A percentile compares a stretch with the other conserved stretches of the same genome.
These are phyloP conservation scores for Annona squamosa DNA, from an alignment of 164 flowering plant genomes.

Conservation along the genomic window DNA sequence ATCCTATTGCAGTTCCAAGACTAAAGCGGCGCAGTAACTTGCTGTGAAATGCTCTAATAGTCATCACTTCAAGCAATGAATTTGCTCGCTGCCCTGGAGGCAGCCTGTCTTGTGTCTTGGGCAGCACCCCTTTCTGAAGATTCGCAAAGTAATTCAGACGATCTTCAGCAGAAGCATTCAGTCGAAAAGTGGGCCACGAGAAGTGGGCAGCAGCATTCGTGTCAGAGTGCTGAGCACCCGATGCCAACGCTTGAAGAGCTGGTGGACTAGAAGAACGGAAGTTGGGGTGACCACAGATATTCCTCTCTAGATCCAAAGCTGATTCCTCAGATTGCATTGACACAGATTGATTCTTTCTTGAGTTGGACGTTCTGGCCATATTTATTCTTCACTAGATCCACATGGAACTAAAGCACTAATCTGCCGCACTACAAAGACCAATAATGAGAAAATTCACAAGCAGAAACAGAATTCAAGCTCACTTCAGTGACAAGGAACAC, in stretches of 20 bases:
- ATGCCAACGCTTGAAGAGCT: slow-evolving; percentile 58
- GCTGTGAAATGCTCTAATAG: slow-evolving; percentile 94
- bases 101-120: slow-evolving; percentile 59
- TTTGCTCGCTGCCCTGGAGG: slow-evolving; percentile 87
- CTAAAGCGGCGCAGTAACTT: slow-evolving; percentile 78
- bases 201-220: slow-evolving; percentile 78
- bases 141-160: slow-evolving; percentile 85
- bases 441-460: background rate
- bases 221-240: slow-evolving; percentile 70
- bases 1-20: slow-evolving; percentile 90
- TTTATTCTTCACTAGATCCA: slow-evolving; percentile 51
- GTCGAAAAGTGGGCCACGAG: slow-evolving; percentile 84
- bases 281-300: slow-evolving; percentile 41
- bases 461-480: background rate
- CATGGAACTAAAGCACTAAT: slow-evolving; percentile 12
- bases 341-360: slow-evolving; percentile 51
- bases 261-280: slow-evolving; percentile 53
- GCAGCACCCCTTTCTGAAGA: slow-evolving; percentile 80
- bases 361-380: slow-evolving; percentile 29
- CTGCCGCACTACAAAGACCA: slow-evolving; percentile 4
- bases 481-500: too few relatives aligned
- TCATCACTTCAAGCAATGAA: slow-evolving; percentile 89
- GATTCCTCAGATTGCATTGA: slow-evolving; percentile 82
- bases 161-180: slow-evolving; percentile 79
- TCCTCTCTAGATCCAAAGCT: slow-evolving; percentile 69